These are phyloP conservation scores for Scedosporium apiospermum DNA, from an alignment of 2,329 filamentous ascomycete genomes.

Conservation along the genomic window DNA sequence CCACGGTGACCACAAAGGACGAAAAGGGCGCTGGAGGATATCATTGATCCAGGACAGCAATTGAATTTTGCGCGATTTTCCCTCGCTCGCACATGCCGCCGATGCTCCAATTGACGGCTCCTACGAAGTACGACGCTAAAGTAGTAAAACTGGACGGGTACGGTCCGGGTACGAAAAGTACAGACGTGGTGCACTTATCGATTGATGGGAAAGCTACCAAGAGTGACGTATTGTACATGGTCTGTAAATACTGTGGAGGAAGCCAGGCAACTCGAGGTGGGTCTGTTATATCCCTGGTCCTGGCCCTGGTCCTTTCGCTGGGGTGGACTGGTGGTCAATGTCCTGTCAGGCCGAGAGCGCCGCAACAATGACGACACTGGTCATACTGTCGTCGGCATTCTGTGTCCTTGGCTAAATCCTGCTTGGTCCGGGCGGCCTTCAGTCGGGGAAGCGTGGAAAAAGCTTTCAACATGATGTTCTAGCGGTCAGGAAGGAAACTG, in stretches of 20 bases:
- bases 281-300: background rate
- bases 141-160: background rate
- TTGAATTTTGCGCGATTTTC: background rate
- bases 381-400: background rate
- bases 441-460: background rate
- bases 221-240: background rate
- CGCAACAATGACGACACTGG: slow-evolving; percentile 3
- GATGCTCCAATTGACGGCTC: background rate
- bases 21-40: background rate
- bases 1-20: background rate
- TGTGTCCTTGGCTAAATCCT: background rate
- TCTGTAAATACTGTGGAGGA: background rate
- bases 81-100: background rate
- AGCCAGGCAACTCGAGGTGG: background rate
- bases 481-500: background rate
- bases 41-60: background rate
- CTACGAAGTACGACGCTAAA: background rate
- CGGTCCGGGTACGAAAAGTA: background rate
- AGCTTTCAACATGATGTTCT: background rate
- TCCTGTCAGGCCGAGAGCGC: slow-evolving; percentile 2
- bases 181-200: background rate
- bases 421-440: background rate
- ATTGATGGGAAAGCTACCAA: background rate
- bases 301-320: background rate
- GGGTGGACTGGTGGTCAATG: background rate